Conservation (phyloP, 306 rosid genomes). For the Gynostemma pentaphyllum region DNA sequence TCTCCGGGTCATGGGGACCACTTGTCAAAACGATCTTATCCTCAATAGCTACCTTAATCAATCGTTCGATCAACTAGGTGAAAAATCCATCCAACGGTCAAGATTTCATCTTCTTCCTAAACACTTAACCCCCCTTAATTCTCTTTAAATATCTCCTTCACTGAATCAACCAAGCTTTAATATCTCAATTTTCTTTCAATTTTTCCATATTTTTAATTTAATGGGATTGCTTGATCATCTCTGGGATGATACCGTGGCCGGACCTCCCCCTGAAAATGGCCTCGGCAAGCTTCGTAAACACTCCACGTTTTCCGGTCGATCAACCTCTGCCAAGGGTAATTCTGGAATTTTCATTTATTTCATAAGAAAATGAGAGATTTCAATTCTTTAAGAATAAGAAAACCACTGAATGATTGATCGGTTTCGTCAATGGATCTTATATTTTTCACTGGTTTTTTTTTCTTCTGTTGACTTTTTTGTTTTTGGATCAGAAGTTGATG, state of each 20-base stretch:
- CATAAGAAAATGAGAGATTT: too few relatives aligned
- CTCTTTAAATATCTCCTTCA: slow-evolving; percentile 29
- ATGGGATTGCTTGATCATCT: slow-evolving; percentile 92
- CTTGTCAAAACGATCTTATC: slow-evolving; percentile 38
- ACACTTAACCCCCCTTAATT: slow-evolving; percentile 24
- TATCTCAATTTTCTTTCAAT: too few relatives aligned
- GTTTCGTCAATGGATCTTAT: too few relatives aligned
- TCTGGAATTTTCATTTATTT: too few relatives aligned
- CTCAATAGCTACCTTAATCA: slow-evolving; percentile 16
- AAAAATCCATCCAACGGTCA: slow-evolving; percentile 13
- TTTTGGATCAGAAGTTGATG: slow-evolving; percentile 32
- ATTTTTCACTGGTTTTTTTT: background rate
- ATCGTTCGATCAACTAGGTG: slow-evolving; percentile 17
- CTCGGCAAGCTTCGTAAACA: slow-evolving; percentile 88
- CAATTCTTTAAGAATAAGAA: too few relatives aligned
- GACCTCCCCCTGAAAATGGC: slow-evolving; percentile 75
- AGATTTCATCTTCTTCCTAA: slow-evolving; percentile 12
- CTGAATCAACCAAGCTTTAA: background rate
- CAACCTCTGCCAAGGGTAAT: slow-evolving; percentile 70
- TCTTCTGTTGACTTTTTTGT: background rate
- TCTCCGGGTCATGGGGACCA: slow-evolving; percentile 24
- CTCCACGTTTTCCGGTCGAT: slow-evolving; percentile 30
- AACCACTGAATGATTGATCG: too few relatives aligned
- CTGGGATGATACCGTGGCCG: slow-evolving; percentile 97
- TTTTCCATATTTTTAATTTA: too few relatives aligned